These are phyloP conservation scores for Hypholoma sublateritium DNA, from an alignment of 768 basidiomycete species.

Conservation along the genomic window DNA sequence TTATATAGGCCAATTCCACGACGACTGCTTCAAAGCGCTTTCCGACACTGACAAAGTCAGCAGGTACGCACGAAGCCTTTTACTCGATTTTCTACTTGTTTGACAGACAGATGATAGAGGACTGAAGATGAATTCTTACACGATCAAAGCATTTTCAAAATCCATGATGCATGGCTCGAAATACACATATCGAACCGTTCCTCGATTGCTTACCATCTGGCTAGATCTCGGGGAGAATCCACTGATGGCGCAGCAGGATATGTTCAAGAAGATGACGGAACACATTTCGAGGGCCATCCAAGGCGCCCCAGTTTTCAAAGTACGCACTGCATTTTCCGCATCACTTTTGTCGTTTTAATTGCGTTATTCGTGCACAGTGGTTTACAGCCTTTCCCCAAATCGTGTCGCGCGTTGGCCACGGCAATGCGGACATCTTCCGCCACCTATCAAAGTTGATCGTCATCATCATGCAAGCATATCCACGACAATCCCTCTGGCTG, in stretches of 20 bases:
- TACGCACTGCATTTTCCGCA: constrained; percentile 22
- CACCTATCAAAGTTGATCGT: constrained; percentile 67
- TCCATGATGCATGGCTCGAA: constrained; percentile 86
- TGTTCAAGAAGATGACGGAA: constrained; percentile 57
- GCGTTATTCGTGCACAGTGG: constrained; percentile 59
- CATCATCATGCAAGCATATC: constrained; percentile 76
- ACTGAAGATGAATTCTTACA: constrained; percentile 61
- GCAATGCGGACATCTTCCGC: constrained; percentile 56
- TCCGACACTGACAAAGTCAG: constrained; percentile 38
- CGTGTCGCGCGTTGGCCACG: constrained; percentile 87
- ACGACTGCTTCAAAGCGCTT: constrained; percentile 68
- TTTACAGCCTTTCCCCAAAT: constrained; percentile 96
- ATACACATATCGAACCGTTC: constrained; percentile 94
- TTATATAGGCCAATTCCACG: constrained; percentile 86
- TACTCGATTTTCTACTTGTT: neutral
- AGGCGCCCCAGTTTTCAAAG: constrained; percentile 79
- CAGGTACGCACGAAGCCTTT: constrained; percentile 36
- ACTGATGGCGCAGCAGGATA: constrained; percentile 27
- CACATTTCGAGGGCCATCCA: constrained; percentile 54
- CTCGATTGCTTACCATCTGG: constrained; percentile 93
- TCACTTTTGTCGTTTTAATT: neutral
- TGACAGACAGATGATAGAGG: constrained; percentile 38
- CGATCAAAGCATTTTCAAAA: constrained; percentile 64
- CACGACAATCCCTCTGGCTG: constrained; percentile 91
- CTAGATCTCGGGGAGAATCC: constrained; percentile 80